These are phyloP conservation scores for Paecilomyces sp. DNA, from an alignment of 2,329 filamentous ascomycete genomes.

Conservation along the genomic window DNA sequence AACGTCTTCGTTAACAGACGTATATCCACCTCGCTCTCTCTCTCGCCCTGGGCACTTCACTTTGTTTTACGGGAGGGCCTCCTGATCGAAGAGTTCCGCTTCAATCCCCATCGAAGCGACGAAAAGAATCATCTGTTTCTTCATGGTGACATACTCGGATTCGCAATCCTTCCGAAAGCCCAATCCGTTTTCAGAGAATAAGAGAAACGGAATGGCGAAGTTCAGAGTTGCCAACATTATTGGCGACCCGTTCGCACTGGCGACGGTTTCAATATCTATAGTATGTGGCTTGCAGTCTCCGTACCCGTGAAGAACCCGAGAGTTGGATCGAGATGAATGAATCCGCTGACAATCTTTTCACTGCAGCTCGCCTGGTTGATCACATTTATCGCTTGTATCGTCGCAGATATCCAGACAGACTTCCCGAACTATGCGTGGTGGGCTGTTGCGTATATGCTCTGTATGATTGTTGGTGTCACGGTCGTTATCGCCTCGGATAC, in stretches of 20 bases:
- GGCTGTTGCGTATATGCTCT: slow-evolving; percentile 77
- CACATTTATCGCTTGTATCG: slow-evolving; percentile 76
- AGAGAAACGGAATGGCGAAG: slow-evolving; percentile 34
- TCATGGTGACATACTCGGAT: slow-evolving; percentile 17
- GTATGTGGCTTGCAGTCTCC: slow-evolving; percentile 49
- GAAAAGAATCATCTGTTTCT: slow-evolving; percentile 3
- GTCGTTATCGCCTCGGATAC: slow-evolving; percentile 79
- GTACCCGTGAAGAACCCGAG: no score
- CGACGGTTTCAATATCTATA: slow-evolving; percentile 83
- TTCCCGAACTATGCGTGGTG: slow-evolving; percentile 94
- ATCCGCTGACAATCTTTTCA: slow-evolving; percentile 12
- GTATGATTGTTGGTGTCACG: slow-evolving; percentile 71
- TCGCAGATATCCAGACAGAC: slow-evolving; percentile 51
- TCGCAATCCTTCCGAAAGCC: slow-evolving; percentile 15
- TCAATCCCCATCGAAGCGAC: background rate
- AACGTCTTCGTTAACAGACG: background rate
- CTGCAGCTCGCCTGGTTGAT: slow-evolving; percentile 88
- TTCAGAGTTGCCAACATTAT: slow-evolving; percentile 84
- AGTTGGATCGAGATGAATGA: background rate
- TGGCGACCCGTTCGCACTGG: slow-evolving; percentile 91
- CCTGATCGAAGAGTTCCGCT: background rate
- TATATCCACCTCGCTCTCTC: background rate
- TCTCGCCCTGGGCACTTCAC: background rate
- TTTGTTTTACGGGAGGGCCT: background rate
- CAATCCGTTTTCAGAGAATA: slow-evolving; percentile 10